These are phyloP conservation scores for Hanseniaspora nectarophila DNA, from an alignment of 805 yeast species.

Conservation along the genomic window DNA sequence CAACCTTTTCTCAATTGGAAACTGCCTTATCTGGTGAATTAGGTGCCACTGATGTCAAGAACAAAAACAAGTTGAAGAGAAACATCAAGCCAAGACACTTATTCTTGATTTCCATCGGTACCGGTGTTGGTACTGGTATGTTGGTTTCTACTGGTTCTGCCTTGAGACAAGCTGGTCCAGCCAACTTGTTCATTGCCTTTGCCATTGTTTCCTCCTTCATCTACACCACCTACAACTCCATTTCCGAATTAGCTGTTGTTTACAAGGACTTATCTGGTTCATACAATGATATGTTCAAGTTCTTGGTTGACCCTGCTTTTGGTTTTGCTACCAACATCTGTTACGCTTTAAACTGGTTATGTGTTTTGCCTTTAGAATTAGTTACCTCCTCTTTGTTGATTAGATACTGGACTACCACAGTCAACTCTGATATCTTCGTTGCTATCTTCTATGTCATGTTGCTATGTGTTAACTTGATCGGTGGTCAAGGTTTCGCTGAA, in stretches of 20 bases:
- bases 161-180: conserved; percentile 37
- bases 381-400: conserved; percentile 47
- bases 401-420: conserved; percentile 36
- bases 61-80: conserved; percentile 25
- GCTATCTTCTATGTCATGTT: conserved; percentile 43
- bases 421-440: conserved; percentile 46
- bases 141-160: conserved; percentile 47
- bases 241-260: conserved; percentile 40
- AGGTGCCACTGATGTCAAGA: not conserved
- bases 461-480: conserved; percentile 41
- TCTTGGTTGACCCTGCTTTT: conserved; percentile 50
- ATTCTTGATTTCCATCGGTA: conserved; percentile 69
- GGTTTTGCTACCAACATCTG: conserved; percentile 68
- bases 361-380: conserved; percentile 52
- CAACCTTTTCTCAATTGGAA: conserved; percentile 1
- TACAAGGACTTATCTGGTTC: conserved; percentile 32
- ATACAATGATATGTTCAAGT: conserved; percentile 31
- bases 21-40: not conserved
- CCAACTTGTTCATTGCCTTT: conserved; percentile 43
- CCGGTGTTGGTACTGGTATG: conserved; percentile 72
- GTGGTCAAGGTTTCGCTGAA: conserved; percentile 59
- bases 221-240: conserved; percentile 47
- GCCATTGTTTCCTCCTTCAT: conserved; percentile 46
- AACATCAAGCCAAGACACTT: conserved; percentile 37
- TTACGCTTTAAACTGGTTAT: conserved; percentile 52